Evolutionary conservation across 371 early-diverging fungal genomes (phyloP).

Genomic region (Haplosporangium sp.): DNA sequence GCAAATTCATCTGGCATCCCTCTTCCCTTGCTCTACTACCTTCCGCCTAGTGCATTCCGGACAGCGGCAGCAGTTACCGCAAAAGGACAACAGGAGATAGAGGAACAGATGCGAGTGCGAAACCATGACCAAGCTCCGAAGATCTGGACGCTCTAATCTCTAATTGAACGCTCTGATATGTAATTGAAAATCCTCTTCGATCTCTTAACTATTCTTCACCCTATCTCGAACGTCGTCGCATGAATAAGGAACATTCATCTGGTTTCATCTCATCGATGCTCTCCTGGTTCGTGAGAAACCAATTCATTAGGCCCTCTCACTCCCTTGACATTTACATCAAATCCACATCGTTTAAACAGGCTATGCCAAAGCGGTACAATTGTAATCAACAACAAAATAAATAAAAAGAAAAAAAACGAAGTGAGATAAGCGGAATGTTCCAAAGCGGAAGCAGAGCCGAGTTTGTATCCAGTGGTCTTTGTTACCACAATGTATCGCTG

Average conservation of each 20-base stretch:
- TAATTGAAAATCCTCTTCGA: no score
- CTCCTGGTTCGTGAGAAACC: background rate
- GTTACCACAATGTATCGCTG: no score
- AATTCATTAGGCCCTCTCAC: background rate
- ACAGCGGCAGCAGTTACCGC: constrained; percentile 13
- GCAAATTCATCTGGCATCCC: background rate
- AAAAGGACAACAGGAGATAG: constrained; percentile 10
- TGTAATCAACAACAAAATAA: background rate
- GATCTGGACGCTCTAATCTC: no score
- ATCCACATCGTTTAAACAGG: no score
- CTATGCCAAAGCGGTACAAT: no score
- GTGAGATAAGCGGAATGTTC: constrained; percentile 1
- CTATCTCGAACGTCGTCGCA: no score
- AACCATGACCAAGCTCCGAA: no score
- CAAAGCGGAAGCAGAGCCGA: background rate
- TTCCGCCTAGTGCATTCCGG: constrained; percentile 44
- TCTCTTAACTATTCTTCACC: no score
- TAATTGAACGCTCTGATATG: no score
- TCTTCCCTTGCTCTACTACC: constrained; percentile 17
- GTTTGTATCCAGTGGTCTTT: no score
- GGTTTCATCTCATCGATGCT: background rate
- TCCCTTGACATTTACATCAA: no score
- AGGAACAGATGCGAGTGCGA: background rate
- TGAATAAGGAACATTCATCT: no score
- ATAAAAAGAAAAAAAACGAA: background rate